Conservation (phyloP, 2,329 filamentous ascomycete species). For the Colletotrichum tofieldiae region DNA sequence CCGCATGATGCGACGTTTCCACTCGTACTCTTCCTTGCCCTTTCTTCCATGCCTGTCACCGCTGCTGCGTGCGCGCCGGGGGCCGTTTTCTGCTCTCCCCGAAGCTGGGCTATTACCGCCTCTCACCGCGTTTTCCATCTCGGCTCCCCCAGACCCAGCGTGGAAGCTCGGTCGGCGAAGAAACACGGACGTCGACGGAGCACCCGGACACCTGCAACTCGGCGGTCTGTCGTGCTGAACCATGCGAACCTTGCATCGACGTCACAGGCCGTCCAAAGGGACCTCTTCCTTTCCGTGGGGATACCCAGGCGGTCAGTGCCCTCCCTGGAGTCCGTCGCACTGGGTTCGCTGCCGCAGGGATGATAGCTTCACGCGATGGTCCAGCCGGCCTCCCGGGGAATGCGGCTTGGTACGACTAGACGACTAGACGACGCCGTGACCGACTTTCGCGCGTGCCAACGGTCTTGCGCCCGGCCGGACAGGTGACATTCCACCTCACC, state of each 20-base stretch:
- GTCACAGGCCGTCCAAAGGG: conserved; percentile 30
- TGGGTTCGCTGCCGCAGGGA: conserved; percentile 31
- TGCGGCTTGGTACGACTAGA: conserved; percentile 27
- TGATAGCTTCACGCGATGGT: conserved; percentile 26
- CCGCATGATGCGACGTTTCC: background rate
- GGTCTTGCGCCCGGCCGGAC: background rate
- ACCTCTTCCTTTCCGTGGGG: conserved; percentile 29
- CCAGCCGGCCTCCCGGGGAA: conserved; percentile 32
- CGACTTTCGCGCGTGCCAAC: background rate
- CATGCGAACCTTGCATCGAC: conserved; percentile 21
- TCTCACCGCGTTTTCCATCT: conserved; percentile 18
- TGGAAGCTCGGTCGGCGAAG: conserved; percentile 7
- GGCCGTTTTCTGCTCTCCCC: conserved; percentile 12
- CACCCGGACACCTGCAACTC: conserved; percentile 23
- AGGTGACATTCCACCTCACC: conserved; percentile 12
- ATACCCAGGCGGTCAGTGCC: conserved; percentile 35
- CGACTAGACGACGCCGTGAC: conserved; percentile 14
- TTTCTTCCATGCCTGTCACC: background rate
- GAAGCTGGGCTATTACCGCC: conserved; percentile 6
- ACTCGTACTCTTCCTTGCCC: background rate
- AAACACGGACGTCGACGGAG: conserved; percentile 18
- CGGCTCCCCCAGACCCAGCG: conserved; percentile 4
- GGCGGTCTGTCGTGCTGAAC: conserved; percentile 14
- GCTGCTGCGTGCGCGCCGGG: background rate
- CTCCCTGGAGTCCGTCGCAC: conserved; percentile 25